phyloP scores from a whole-genome alignment of 306 rosid species.

The Malus orientalis region DNA sequence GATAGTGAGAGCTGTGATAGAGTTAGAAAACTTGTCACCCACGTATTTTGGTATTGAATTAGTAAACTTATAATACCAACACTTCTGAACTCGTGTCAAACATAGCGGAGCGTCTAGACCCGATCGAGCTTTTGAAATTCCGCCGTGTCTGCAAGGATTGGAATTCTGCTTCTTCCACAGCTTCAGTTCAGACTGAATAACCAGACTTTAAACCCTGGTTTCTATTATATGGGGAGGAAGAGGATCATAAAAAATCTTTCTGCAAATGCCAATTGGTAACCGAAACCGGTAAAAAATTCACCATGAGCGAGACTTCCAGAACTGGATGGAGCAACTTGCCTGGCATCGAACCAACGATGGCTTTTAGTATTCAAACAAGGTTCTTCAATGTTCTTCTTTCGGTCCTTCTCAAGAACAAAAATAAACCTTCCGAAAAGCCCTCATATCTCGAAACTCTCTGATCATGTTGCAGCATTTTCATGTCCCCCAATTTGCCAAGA shows the following conservation, averaged over 20 bases:
- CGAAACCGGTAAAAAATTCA: neutral
- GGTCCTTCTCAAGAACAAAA: conserved; percentile 22
- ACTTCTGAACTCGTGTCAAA: neutral
- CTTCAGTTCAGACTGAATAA: neutral
- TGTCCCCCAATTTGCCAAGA: conserved; percentile 4
- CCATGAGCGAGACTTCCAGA: neutral
- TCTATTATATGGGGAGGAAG: neutral
- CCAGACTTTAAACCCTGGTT: conserved; percentile 6
- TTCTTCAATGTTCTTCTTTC: conserved; percentile 24
- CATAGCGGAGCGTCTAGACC: conserved; percentile 5
- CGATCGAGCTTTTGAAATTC: conserved; percentile 18
- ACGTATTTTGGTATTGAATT: too few species aligned
- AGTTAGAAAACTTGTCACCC: too few species aligned
- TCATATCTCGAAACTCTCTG: neutral
- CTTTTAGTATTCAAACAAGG: conserved; percentile 1
- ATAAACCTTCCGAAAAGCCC: conserved; percentile 25
- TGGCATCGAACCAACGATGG: conserved; percentile 32
- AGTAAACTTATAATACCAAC: too few species aligned
- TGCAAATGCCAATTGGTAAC: neutral
- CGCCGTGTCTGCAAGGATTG: conserved; percentile 29
- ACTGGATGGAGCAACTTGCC: conserved; percentile 22
- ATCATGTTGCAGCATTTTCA: conserved; percentile 25
- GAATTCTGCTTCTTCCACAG: conserved; percentile 3
- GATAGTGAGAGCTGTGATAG: too few species aligned
- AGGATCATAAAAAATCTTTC: neutral